phyloP scores from a whole-genome alignment of 768 basidiomycete species.

The Termitomyces titanicus region DNA sequence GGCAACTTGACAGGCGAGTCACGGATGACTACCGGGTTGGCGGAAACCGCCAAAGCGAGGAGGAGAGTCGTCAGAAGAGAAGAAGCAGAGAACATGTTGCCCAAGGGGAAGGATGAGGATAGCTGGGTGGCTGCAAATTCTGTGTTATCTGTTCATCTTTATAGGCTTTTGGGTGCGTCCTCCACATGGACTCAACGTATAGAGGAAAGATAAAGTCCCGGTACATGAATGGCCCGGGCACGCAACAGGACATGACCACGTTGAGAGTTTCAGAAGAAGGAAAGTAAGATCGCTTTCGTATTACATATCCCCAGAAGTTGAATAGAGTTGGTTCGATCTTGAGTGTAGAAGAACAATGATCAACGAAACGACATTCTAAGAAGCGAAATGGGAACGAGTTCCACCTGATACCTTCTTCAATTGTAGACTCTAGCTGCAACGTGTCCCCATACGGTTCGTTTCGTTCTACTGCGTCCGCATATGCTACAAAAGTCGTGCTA shows the following conservation, averaged over 20 bases:
- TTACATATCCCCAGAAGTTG: background rate
- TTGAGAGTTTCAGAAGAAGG: background rate
- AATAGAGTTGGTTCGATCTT: background rate
- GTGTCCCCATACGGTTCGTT: background rate
- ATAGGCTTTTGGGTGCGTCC: constrained; percentile 4
- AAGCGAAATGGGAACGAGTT: background rate
- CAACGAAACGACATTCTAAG: background rate
- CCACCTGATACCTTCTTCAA: background rate
- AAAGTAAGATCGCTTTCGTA: background rate
- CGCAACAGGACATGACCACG: background rate
- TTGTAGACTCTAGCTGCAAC: background rate
- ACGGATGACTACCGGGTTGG: constrained; percentile 40
- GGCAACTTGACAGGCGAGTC: constrained; percentile 41
- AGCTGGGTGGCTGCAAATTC: background rate
- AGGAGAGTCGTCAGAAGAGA: constrained; percentile 40
- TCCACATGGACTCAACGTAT: background rate
- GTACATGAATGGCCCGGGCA: background rate
- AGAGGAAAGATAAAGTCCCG: background rate
- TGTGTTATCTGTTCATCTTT: constrained; percentile 1
- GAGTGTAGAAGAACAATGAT: background rate
- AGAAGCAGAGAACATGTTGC: constrained; percentile 35
- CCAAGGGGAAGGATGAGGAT: background rate
- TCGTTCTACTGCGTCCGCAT: background rate
- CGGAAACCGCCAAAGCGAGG: constrained; percentile 42
- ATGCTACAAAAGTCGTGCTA: background rate